Evolutionary conservation across 495 filamentous ascomycete species (phyloP).

Genomic region (Penicillium paxilli): DNA sequence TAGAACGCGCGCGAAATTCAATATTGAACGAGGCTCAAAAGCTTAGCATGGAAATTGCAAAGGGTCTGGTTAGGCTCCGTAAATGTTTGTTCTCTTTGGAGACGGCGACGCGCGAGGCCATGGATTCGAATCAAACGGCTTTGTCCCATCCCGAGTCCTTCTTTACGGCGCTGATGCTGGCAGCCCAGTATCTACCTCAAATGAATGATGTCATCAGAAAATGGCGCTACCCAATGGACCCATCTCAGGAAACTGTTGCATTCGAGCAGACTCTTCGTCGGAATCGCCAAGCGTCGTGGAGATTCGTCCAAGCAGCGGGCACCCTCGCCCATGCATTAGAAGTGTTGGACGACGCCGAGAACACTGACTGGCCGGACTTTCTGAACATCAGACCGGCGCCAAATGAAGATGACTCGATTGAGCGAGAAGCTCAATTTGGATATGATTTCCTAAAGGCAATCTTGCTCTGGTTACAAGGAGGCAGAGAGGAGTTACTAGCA

Average conservation of each 20-base stretch:
- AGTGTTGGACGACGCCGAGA: constrained; percentile 26
- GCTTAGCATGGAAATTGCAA: constrained; percentile 55
- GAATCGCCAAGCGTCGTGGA: constrained; percentile 57
- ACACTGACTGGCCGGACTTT: constrained; percentile 35
- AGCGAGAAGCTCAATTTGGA: constrained; percentile 49
- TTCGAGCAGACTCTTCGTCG: constrained; percentile 58
- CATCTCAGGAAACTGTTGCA: constrained; percentile 48
- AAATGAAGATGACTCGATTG: constrained; percentile 43
- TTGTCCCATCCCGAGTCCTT: constrained; percentile 40
- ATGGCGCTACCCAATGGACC: constrained; percentile 64
- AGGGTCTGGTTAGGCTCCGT: constrained; percentile 56
- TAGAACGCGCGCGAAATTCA: constrained; percentile 43
- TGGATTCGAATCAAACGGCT: constrained; percentile 20
- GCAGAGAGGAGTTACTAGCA: constrained; percentile 49
- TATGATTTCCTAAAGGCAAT: constrained; percentile 69
- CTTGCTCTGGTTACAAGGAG: constrained; percentile 61
- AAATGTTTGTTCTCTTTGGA: constrained; percentile 57
- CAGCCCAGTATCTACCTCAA: constrained; percentile 48
- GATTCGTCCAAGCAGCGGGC: constrained; percentile 70
- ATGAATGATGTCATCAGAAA: constrained; percentile 56
- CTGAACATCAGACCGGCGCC: constrained; percentile 46
- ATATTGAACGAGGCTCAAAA: constrained; percentile 52
- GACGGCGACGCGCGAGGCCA: constrained; percentile 28
- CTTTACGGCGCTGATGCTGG: constrained; percentile 45
- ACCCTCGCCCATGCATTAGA: constrained; percentile 57